These are phyloP conservation scores for Fistulifera pelliculosa DNA, from an alignment of 108 stramenopile genomes.

Conservation along the genomic window DNA sequence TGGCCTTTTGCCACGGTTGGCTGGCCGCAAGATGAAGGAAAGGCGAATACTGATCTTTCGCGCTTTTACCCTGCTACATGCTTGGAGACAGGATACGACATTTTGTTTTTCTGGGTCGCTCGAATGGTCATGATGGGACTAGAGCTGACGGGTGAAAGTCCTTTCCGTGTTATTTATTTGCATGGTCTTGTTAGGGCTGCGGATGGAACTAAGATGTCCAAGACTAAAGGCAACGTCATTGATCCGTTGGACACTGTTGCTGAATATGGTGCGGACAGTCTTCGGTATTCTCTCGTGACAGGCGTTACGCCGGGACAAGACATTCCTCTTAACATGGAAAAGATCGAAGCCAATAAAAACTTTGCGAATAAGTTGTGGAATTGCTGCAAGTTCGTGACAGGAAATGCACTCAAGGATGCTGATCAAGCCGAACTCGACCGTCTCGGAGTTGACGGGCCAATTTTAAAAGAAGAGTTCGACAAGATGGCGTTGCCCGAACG, in stretches of 20 bases:
- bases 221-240: slow-evolving; percentile 97
- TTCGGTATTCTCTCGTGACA: slow-evolving; percentile 88
- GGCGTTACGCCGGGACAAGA: slow-evolving; percentile 95
- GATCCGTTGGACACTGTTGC: slow-evolving; percentile 96
- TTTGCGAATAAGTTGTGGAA: slow-evolving; percentile 99
- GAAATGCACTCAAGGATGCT: slow-evolving; percentile 74
- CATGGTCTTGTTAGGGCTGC: slow-evolving; percentile 95
- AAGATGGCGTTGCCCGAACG: slow-evolving; percentile 69
- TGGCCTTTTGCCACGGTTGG: slow-evolving; percentile 97
- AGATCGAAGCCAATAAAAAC: slow-evolving; percentile 77
- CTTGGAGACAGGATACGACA: slow-evolving; percentile 98
- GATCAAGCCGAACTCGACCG: slow-evolving; percentile 37
- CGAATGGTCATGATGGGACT: slow-evolving; percentile 98
- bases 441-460: slow-evolving; percentile 68
- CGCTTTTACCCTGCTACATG: slow-evolving; percentile 90
- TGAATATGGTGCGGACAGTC: slow-evolving; percentile 86
- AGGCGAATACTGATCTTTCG: slow-evolving; percentile 58
- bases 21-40: slow-evolving; percentile 73
- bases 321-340: slow-evolving; percentile 88
- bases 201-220: slow-evolving; percentile 97
- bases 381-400: slow-evolving; percentile 85
- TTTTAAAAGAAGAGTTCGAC: slow-evolving; percentile 70
- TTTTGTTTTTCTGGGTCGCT: slow-evolving; percentile 99
- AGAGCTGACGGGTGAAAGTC: slow-evolving; percentile 82
- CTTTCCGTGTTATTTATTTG: slow-evolving; percentile 90